Conservation (phyloP, 2,329 filamentous ascomycete species). For the Fusarium gaditjirri region DNA sequence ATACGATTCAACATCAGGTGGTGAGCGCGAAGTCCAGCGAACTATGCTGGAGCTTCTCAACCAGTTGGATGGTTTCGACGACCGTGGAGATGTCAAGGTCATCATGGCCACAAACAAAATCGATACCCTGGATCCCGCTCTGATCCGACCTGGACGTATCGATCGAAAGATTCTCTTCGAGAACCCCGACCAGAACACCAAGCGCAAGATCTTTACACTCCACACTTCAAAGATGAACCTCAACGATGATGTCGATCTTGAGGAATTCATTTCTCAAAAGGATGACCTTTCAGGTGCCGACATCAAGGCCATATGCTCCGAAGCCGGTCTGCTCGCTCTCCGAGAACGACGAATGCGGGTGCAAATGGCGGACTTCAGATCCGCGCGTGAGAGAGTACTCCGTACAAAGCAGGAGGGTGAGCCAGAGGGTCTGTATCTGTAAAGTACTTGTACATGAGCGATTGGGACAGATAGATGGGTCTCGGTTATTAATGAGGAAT, state of each 20-base stretch:
- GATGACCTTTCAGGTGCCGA: slow-evolving; percentile 97
- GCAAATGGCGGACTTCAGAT: slow-evolving; percentile 97
- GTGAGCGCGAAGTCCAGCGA: slow-evolving; percentile 96
- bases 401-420: slow-evolving; percentile 99
- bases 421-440: slow-evolving; percentile 98
- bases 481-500: slow-evolving; percentile 38
- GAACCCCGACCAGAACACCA: slow-evolving; percentile 82
- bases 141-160: slow-evolving; percentile 97
- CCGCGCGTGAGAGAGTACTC: slow-evolving; percentile 91
- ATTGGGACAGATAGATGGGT: slow-evolving; percentile 36
- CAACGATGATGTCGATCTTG: slow-evolving; percentile 94
- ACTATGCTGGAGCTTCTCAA: slow-evolving; percentile 99
- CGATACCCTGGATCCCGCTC: slow-evolving; percentile 92
- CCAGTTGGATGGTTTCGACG: slow-evolving; percentile 98
- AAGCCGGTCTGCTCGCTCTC: slow-evolving; percentile 93
- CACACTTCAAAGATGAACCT: slow-evolving; percentile 99
- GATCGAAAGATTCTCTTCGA: slow-evolving; percentile 92
- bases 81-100: slow-evolving; percentile 98
- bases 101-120: slow-evolving; percentile 99
- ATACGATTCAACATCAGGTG: slow-evolving; percentile 96
- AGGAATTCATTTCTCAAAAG: slow-evolving; percentile 98
- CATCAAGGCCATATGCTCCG: slow-evolving; percentile 98
- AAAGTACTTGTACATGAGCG: slow-evolving; percentile 53
- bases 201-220: slow-evolving; percentile 97
- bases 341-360: slow-evolving; percentile 97